phyloP scores from a whole-genome alignment of 805 yeast genomes.

The Kuraishia piskuri region DNA sequence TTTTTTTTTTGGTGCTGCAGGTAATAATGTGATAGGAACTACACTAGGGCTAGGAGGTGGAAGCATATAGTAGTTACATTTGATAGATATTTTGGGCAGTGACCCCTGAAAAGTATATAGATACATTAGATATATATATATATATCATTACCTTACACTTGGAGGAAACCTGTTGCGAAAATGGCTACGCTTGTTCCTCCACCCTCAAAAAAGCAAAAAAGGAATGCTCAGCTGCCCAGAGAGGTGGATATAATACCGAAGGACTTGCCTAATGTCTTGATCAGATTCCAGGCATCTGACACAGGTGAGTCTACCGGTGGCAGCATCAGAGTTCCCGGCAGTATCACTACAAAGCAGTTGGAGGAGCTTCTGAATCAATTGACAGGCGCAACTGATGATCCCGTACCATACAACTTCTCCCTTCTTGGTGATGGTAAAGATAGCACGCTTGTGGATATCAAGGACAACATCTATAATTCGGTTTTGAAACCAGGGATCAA shows the following conservation, averaged over 20 bases:
- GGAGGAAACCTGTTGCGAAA: background rate
- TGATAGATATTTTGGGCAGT: background rate
- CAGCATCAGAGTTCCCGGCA: constrained; percentile 86
- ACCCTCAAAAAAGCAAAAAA: constrained; percentile 80
- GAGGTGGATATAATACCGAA: constrained; percentile 67
- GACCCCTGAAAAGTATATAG: background rate
- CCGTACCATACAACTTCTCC: constrained; percentile 85
- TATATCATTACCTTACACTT: too few species aligned
- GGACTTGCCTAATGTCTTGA: constrained; percentile 79
- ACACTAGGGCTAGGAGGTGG: background rate
- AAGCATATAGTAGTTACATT: background rate
- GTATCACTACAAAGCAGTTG: constrained; percentile 73
- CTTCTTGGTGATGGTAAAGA: constrained; percentile 37
- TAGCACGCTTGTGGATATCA: constrained; percentile 55
- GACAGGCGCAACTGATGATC: constrained; percentile 63
- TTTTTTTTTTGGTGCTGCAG: background rate
- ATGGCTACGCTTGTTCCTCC: constrained; percentile 97
- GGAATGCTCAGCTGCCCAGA: constrained; percentile 73
- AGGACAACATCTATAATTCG: constrained; percentile 68
- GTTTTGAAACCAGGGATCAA: constrained; percentile 79
- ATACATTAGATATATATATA: background rate
- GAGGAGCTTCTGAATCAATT: constrained; percentile 82
- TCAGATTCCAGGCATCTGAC: constrained; percentile 88
- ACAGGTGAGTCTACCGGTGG: constrained; percentile 84
- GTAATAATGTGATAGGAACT: background rate